phyloP scores from a whole-genome alignment of 148 eudicot genomes.

The Vaccinium corymbosum region DNA sequence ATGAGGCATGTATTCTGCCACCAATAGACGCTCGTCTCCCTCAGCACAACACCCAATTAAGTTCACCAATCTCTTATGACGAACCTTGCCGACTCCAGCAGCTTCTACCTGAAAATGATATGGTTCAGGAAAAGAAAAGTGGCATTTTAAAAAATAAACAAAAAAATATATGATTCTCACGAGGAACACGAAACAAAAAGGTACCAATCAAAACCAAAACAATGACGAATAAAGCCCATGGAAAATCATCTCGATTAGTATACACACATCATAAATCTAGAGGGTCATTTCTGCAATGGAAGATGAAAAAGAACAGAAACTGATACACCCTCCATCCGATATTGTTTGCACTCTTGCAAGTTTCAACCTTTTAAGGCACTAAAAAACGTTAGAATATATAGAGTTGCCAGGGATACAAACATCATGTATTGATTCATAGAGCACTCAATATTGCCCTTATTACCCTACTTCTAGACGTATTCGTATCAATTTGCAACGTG shows the following conservation, averaged over 20 bases:
- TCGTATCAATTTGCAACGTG: not conserved
- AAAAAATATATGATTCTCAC: not conserved
- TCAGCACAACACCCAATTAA: slow-evolving; percentile 95
- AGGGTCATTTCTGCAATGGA: not conserved
- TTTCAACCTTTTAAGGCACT: not conserved
- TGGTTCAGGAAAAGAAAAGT: slow-evolving; percentile 4
- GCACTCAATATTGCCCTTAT: not conserved
- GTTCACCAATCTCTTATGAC: slow-evolving; percentile 86
- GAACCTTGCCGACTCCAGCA: slow-evolving; percentile 85
- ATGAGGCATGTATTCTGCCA: slow-evolving; percentile 91
- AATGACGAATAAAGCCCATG: not conserved
- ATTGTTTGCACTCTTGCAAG: not conserved
- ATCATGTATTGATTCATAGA: not conserved
- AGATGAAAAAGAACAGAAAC: not conserved
- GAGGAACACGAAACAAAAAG: not conserved
- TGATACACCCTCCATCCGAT: not conserved
- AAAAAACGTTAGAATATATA: not conserved
- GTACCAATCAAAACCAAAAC: not conserved
- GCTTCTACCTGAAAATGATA: slow-evolving; percentile 69
- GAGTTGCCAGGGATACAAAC: too few relatives aligned
- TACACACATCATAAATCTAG: not conserved
- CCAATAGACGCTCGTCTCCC: slow-evolving; percentile 92
- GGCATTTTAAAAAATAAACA: not conserved
- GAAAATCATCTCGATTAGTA: not conserved
- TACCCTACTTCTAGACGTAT: not conserved